These are phyloP conservation scores for Candida insectalens DNA, from an alignment of 805 yeast genomes.

Conservation along the genomic window DNA sequence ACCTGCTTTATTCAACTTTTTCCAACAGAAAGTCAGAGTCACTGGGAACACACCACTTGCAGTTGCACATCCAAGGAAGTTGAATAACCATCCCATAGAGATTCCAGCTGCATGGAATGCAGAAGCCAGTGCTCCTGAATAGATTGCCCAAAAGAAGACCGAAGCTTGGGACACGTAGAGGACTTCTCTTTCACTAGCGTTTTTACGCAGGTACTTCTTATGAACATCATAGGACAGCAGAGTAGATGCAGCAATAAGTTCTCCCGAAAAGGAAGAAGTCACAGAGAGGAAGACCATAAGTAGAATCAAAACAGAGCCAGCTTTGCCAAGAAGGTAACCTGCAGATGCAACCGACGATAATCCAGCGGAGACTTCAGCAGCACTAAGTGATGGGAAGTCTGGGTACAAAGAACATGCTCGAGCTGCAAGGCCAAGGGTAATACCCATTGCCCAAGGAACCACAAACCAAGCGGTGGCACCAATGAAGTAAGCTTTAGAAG, in stretches of 20 bases:
- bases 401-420: conserved; percentile 25
- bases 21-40: conserved; percentile 32
- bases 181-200: conserved; percentile 28
- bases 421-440: conserved; percentile 29
- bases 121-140: conserved; percentile 28
- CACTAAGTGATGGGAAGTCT: conserved; percentile 32
- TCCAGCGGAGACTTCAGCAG: conserved; percentile 29
- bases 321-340: conserved; percentile 26
- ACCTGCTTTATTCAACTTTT: conserved; percentile 30
- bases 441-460: conserved; percentile 34
- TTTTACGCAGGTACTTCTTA: conserved; percentile 29
- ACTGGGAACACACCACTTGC: conserved; percentile 39
- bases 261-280: conserved; percentile 34
- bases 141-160: conserved; percentile 32
- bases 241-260: conserved; percentile 31
- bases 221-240: conserved; percentile 31
- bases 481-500: conserved; percentile 25
- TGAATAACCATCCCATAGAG: conserved; percentile 30
- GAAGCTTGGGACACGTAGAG: conserved; percentile 26
- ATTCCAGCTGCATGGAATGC: conserved; percentile 33
- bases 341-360: conserved; percentile 27
- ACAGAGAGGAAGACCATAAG: conserved; percentile 33
- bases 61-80: conserved; percentile 26
- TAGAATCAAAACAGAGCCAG: conserved; percentile 32
- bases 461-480: conserved; percentile 30